Conservation (phyloP, 192 early-diverging fungal genomes). For the Spinellus fusiger region DNA sequence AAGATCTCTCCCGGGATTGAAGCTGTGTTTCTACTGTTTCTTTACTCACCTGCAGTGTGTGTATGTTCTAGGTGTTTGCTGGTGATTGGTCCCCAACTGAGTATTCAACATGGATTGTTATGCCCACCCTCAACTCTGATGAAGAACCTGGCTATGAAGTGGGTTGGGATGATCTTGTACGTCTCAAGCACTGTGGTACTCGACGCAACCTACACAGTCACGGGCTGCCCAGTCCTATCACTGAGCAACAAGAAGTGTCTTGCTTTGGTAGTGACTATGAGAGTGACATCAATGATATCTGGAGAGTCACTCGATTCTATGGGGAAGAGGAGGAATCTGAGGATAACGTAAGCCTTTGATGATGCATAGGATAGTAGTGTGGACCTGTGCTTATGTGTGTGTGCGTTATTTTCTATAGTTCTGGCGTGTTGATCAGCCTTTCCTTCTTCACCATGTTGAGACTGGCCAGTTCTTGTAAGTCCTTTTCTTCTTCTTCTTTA, state of each 20-base stretch:
- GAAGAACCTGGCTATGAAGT: conserved; percentile 42
- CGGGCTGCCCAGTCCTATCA: conserved; percentile 37
- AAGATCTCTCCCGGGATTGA: background rate
- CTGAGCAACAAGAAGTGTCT: conserved; percentile 54
- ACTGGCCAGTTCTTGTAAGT: conserved; percentile 47
- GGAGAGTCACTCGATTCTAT: conserved; percentile 30
- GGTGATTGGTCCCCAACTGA: conserved; percentile 34
- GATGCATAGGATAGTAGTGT: background rate
- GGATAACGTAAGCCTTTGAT: background rate
- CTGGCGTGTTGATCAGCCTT: conserved; percentile 40
- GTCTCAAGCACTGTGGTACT: conserved; percentile 43
- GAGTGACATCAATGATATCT: conserved; percentile 54
- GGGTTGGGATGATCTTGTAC: conserved; percentile 40
- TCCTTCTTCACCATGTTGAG: conserved; percentile 43
- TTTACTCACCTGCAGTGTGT: background rate
- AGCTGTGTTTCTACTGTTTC: background rate
- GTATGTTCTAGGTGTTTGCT: conserved; percentile 35
- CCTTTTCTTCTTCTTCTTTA: conserved; percentile 31
- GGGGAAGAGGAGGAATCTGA: background rate
- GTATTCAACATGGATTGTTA: conserved; percentile 48
- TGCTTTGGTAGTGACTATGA: conserved; percentile 43
- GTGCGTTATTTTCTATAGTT: conserved; percentile 1
- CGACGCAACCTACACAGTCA: conserved; percentile 53
- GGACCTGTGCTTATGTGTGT: background rate
- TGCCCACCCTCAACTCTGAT: conserved; percentile 41